phyloP scores from a whole-genome alignment of 805 yeast genomes.

The Metschnikowia noctiluminum region DNA sequence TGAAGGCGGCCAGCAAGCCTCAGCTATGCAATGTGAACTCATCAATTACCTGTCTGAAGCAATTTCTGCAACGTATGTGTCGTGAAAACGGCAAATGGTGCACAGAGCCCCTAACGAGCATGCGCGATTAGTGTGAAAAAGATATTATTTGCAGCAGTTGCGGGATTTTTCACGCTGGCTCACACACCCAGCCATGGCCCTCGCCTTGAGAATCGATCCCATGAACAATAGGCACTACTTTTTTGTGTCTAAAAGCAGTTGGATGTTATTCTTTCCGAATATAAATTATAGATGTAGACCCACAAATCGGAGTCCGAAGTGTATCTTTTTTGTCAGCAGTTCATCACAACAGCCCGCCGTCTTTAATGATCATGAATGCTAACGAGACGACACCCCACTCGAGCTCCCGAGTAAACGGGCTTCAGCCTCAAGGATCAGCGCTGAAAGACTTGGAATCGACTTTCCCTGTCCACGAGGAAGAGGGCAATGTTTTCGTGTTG shows the following conservation, averaged over 20 bases:
- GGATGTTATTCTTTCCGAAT: background rate
- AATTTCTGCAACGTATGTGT: background rate
- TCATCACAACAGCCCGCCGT: too few species aligned
- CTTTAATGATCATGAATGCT: background rate
- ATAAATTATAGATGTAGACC: background rate
- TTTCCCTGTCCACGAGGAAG: conserved; percentile 1
- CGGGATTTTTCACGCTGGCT: conserved; percentile 9
- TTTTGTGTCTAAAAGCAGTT: too few species aligned
- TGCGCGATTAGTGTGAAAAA: background rate
- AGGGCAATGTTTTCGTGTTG: conserved; percentile 3
- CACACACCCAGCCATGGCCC: background rate
- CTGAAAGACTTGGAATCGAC: conserved; percentile 3
- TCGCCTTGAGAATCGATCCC: background rate
- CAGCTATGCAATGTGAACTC: background rate
- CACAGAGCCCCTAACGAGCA: conserved; percentile 1
- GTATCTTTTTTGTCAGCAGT: too few species aligned
- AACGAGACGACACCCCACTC: background rate
- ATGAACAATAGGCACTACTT: too few species aligned
- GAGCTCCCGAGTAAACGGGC: background rate
- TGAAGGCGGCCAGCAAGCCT: too few species aligned
- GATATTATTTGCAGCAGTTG: conserved; percentile 6
- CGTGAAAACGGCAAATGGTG: conserved; percentile 2
- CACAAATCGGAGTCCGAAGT: background rate
- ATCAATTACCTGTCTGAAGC: background rate
- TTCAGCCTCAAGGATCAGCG: background rate